These are phyloP conservation scores for Arabidopsis thaliana DNA, from an alignment of 345 rosid genomes.

Conservation along the genomic window DNA sequence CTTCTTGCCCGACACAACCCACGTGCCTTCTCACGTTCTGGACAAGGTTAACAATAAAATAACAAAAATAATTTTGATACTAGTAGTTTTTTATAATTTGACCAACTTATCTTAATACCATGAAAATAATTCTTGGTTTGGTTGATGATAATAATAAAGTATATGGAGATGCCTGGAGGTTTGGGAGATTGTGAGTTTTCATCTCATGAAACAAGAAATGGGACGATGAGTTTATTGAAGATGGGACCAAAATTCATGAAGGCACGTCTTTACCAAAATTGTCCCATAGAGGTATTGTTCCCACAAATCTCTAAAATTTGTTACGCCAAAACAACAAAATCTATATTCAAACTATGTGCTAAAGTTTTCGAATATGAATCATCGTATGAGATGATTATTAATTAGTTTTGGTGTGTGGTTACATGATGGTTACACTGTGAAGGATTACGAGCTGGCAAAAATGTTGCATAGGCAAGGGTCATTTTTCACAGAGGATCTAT, in stretches of 20 bases:
- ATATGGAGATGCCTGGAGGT: conserved; percentile 31
- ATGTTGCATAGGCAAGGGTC: conserved; percentile 45
- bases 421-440: background rate
- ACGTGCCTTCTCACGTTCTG: conserved; percentile 43
- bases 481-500: conserved; percentile 45
- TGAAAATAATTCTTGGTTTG: background rate
- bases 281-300: conserved; percentile 30
- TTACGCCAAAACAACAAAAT: background rate
- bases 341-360: background rate
- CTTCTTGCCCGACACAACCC: conserved; percentile 47
- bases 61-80: background rate
- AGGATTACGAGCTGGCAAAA: conserved; percentile 46
- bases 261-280: conserved; percentile 42
- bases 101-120: background rate
- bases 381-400: background rate
- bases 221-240: conserved; percentile 36
- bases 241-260: conserved; percentile 47
- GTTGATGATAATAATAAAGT: conserved; percentile 27
- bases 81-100: background rate
- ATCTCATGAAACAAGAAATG: conserved; percentile 37
- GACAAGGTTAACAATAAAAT: conserved; percentile 38
- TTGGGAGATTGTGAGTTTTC: conserved; percentile 40
- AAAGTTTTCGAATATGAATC: background rate
- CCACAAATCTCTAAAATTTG: background rate
- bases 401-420: background rate